phyloP scores from a whole-genome alignment of 1,284 basidiomycete species.

The Mycena sp. region DNA sequence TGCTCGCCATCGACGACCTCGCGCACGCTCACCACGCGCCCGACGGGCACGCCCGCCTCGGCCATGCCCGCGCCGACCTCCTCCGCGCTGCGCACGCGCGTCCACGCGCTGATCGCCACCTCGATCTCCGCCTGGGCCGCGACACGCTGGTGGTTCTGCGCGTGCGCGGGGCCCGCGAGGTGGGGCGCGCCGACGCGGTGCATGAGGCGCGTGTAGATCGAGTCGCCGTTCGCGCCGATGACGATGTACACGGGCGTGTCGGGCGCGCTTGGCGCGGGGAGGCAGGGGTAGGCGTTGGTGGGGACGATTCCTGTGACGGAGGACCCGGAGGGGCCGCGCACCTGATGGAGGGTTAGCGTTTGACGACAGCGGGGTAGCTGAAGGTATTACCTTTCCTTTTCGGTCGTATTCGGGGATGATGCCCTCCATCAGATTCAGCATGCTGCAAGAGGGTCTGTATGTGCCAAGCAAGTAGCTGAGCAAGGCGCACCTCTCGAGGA shows the following conservation, averaged over 20 bases:
- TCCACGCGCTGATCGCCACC: conserved; percentile 68
- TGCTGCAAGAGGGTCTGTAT: conserved; percentile 47
- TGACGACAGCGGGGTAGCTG: too few species aligned
- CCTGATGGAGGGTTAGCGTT: conserved; percentile 41
- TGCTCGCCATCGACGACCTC: conserved; percentile 71
- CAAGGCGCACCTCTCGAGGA: conserved; percentile 57
- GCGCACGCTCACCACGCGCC: conserved; percentile 67
- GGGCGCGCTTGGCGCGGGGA: conserved; percentile 53
- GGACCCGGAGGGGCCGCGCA: conserved; percentile 75
- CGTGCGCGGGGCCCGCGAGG: conserved; percentile 62
- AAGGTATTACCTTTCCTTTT: conserved; percentile 63
- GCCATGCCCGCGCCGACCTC: conserved; percentile 56
- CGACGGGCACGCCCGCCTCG: conserved; percentile 64
- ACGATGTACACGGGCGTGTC: conserved; percentile 63
- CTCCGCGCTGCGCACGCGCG: conserved; percentile 51
- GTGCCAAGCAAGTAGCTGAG: neutral
- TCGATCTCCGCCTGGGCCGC: conserved; percentile 68
- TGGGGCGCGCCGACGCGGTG: conserved; percentile 62
- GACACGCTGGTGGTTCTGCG: conserved; percentile 72
- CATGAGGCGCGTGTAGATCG: conserved; percentile 75
- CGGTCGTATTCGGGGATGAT: conserved; percentile 79
- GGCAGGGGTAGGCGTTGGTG: conserved; percentile 75
- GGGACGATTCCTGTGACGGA: conserved; percentile 79
- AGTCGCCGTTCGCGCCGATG: conserved; percentile 76
- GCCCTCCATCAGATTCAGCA: conserved; percentile 81